Conservation (phyloP, 495 filamentous ascomycete genomes). For the Hypoxylon rickii region DNA sequence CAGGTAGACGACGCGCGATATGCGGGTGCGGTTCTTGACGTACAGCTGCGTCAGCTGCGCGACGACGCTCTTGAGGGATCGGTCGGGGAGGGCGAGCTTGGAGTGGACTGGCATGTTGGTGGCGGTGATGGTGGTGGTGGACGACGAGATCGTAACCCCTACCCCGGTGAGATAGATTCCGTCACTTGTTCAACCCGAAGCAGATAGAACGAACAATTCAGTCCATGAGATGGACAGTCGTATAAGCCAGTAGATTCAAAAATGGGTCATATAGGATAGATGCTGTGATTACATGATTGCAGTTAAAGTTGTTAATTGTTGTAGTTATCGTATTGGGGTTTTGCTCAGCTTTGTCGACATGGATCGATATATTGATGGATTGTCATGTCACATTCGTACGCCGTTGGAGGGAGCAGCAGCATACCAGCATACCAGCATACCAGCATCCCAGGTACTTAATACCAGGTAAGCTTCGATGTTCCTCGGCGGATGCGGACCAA, state of each 20-base stretch:
- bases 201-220: not conserved
- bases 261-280: conserved; percentile 18
- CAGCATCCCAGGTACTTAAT: no score
- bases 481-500: conserved; percentile 39
- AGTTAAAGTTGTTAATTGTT: not conserved
- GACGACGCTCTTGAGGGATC: conserved; percentile 74
- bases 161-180: no score
- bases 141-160: no score
- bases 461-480: conserved; percentile 15
- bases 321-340: not conserved
- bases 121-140: conserved; percentile 6
- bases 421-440: no score
- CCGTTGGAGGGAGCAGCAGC: conserved; percentile 1
- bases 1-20: conserved; percentile 89
- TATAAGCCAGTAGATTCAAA: conserved; percentile 3
- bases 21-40: conserved; percentile 80
- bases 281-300: conserved; percentile 32
- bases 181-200: conserved; percentile 16
- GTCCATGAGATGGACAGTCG: conserved; percentile 5
- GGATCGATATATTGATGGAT: conserved; percentile 7
- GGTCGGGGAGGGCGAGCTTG: conserved; percentile 69
- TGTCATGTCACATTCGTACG: no score
- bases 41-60: conserved; percentile 76
- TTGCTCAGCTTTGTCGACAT: not conserved
- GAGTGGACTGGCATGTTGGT: conserved; percentile 77